Base-by-base conservation (phyloP, 2,329 filamentous ascomycete species). In the Fusarium pseudonygamai region DNA sequence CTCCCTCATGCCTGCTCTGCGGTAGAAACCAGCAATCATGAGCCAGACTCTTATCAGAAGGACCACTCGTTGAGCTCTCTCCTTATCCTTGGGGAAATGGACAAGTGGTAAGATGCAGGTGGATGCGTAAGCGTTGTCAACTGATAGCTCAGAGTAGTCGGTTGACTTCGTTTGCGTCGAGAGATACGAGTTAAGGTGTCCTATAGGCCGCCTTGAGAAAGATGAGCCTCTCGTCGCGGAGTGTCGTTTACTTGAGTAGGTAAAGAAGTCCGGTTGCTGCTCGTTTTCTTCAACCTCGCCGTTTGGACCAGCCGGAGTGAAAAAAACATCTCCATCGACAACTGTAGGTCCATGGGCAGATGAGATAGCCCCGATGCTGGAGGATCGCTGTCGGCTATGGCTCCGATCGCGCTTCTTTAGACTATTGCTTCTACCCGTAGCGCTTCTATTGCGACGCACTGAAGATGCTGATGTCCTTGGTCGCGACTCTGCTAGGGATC, bases 21-120 rank as follows among this genome's bases (percentile, higher is more conserved):
- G 90, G 79, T 98, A 99, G 73, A 98, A 91, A 0, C 93, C 93
- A 5, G 94, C 93, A 69, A 98, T 94, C 79, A 96, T 92, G 14
- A 98, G 86, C 96, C 96, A 99, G 37, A 98, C 91, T 73, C 92
- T 92, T 26, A 95, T 85, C 22, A 99, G 80, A 16, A 90, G 84
- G 12, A 84, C 83, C 37, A 82, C 84, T 49, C 88, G 85, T 60
- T 87, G 86, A 36, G 84, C 83, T 72, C 83, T 84, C 70, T 87
- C 83, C 73, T 87, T 87, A 15, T 87, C 87, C 73, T 86, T 87
- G 13, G 89, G 82, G 62, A 91, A 89, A 40, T 88, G 85, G 24
- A 90, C 82, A 22, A 85, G 75, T 2, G 89, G 88, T 47, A 90
- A 78, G 12, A 87, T 79, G 52, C 84, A 84, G 11, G 85, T 83